These are phyloP conservation scores for Warburgia ugandensis DNA, from an alignment of 164 flowering plant genomes.

Conservation along the genomic window DNA sequence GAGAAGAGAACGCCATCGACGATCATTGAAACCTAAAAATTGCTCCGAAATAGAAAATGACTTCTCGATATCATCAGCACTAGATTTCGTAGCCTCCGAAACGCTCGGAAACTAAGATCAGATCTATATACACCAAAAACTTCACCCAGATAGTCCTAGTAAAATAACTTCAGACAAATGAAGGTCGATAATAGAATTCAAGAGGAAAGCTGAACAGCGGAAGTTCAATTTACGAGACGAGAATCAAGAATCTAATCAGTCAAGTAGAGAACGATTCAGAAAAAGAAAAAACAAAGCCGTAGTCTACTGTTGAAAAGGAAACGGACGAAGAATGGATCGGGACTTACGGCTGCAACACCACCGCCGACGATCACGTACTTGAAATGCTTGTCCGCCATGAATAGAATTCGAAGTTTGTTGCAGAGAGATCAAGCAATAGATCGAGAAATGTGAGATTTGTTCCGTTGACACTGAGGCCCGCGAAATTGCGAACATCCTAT, in stretches of 20 bases:
- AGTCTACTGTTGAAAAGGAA: too few species aligned
- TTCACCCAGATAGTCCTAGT: too few species aligned
- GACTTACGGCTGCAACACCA: constrained; percentile 85
- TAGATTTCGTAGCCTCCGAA: too few species aligned
- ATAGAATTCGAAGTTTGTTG: neutral
- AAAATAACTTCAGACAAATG: neutral
- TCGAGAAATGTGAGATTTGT: neutral
- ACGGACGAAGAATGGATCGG: constrained; percentile 1
- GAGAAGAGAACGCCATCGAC: too few species aligned
- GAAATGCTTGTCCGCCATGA: constrained; percentile 78
- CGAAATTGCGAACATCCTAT: neutral
- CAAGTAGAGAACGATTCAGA: neutral
- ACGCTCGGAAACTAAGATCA: too few species aligned
- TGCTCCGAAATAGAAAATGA: too few species aligned
- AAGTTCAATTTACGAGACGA: neutral
- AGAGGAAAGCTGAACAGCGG: neutral
- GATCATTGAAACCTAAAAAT: too few species aligned
- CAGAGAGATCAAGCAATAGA: neutral
- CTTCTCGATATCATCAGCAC: too few species aligned
- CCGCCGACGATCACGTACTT: constrained; percentile 95
- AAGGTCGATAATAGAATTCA: neutral
- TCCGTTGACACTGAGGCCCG: neutral
- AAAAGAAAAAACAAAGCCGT: neutral
- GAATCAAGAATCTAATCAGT: neutral
- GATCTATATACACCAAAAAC: too few species aligned